Conservation (phyloP, 345 rosid genomes). For the Syzygium aqueum region DNA sequence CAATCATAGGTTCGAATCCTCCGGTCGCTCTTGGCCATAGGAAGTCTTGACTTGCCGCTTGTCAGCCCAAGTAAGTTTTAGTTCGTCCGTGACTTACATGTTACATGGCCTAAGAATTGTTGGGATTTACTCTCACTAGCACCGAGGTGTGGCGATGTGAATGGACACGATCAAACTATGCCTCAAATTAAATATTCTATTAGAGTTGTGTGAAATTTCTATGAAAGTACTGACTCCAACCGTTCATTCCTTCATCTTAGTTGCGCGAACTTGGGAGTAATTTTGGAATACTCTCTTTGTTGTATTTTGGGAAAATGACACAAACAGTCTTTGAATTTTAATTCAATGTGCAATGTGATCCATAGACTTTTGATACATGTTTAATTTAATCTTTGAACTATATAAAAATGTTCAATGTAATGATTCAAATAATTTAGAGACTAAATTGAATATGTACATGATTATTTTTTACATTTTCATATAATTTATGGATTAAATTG, state of each 20-base stretch:
- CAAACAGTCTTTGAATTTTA: too few species aligned
- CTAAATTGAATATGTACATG: too few species aligned
- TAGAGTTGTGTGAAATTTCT: too few species aligned
- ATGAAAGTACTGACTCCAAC: neutral
- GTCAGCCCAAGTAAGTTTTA: neutral
- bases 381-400: too few species aligned
- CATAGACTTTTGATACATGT: accelerated
- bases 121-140: neutral
- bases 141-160: neutral
- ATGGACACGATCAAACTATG: too few species aligned
- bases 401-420: too few species aligned
- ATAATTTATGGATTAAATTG: too few species aligned
- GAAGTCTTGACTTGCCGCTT: neutral
- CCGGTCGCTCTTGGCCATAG: accelerated
- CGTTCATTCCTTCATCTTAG: neutral
- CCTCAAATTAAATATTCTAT: neutral
- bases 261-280: neutral
- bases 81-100: neutral
- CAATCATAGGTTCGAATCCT: neutral
- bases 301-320: neutral
- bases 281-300: neutral
- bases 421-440: too few species aligned
- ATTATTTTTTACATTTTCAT: too few species aligned
- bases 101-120: neutral
- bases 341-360: too few species aligned